Conservation (phyloP, 228 moss, liverwort and hornwort species). For the Sphagnum magellanicum region DNA sequence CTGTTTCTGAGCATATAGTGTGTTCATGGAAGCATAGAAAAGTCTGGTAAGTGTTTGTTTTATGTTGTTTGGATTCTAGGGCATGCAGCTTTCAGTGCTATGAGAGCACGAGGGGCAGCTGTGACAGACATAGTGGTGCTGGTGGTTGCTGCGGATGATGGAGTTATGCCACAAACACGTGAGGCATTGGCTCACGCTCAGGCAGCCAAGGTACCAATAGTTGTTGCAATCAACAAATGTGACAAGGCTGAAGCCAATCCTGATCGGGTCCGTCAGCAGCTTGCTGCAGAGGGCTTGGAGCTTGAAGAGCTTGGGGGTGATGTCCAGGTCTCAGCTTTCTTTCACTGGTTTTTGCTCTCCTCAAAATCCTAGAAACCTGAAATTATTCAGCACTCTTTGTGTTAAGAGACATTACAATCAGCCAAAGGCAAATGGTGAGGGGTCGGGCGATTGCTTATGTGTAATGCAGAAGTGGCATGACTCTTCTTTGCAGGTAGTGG, state of each 20-base stretch:
- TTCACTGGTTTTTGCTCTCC: too few species aligned
- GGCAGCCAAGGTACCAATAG: slow-evolving; percentile 76
- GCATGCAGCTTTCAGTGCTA: slow-evolving; percentile 87
- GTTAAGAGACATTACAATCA: too few species aligned
- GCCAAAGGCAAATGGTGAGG: background rate
- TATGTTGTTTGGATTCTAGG: slow-evolving; percentile 12
- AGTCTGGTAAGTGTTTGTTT: background rate
- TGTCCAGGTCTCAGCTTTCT: slow-evolving; percentile 25
- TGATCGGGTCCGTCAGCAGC: slow-evolving; percentile 69
- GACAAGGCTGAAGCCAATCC: slow-evolving; percentile 77
- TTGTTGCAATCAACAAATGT: slow-evolving; percentile 91
- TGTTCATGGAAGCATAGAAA: background rate
- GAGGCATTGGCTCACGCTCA: slow-evolving; percentile 78
- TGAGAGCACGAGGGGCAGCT: slow-evolving; percentile 93
- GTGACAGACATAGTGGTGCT: slow-evolving; percentile 94
- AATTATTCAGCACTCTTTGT: too few species aligned
- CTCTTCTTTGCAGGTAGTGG: slow-evolving; percentile 47
- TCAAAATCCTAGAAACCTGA: too few species aligned
- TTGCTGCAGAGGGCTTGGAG: slow-evolving; percentile 68
- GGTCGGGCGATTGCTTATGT: background rate
- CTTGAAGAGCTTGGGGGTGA: slow-evolving; percentile 90
- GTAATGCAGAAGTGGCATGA: background rate
- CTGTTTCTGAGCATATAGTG: too few species aligned
- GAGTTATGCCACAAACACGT: slow-evolving; percentile 93
- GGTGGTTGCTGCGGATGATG: slow-evolving; percentile 97